A percentile compares a stretch with the other conserved stretches of the same genome.
Evolutionary conservation across 192 early-diverging fungal species (phyloP).

Genomic region (Cladochytrium replicatum): DNA sequence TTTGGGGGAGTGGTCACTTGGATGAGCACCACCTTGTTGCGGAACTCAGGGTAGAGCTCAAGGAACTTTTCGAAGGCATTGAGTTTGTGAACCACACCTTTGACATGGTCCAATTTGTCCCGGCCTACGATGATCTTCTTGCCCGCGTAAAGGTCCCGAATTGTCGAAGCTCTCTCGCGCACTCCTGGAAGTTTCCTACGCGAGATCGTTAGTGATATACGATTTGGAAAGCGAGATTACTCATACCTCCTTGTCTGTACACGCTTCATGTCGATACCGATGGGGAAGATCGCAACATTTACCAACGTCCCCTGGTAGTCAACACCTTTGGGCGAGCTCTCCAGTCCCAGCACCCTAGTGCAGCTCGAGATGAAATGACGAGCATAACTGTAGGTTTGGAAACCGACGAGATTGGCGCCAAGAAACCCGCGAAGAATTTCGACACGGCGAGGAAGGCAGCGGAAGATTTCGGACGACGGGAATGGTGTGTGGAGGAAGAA

Average conservation of each 20-base stretch:
- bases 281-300: conserved; percentile 83
- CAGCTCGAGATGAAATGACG: conserved; percentile 85
- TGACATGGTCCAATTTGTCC: conserved; percentile 89
- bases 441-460: conserved; percentile 57
- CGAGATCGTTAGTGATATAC: no score
- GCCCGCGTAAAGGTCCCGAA: conserved; percentile 72
- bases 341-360: conserved; percentile 83
- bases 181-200: conserved; percentile 58
- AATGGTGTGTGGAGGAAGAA: conserved; percentile 56
- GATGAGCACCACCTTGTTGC: conserved; percentile 82
- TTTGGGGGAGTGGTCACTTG: conserved; percentile 87
- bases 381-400: conserved; percentile 95
- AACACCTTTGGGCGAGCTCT: conserved; percentile 85
- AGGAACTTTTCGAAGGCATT: conserved; percentile 90
- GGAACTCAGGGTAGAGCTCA: conserved; percentile 83
- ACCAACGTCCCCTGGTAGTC: conserved; percentile 71
- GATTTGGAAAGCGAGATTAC: no score
- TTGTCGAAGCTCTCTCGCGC: conserved; percentile 62
- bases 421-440: conserved; percentile 80
- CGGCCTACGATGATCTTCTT: conserved; percentile 95
- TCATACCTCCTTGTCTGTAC: conserved; percentile 42
- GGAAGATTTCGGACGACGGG: conserved; percentile 48
- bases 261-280: conserved; percentile 85
- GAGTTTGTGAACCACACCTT: conserved; percentile 92
- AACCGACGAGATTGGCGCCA: conserved; percentile 86